Evolutionary conservation across 1,284 basidiomycete species (phyloP).

Genomic region (Laetiporus sulphureus): DNA sequence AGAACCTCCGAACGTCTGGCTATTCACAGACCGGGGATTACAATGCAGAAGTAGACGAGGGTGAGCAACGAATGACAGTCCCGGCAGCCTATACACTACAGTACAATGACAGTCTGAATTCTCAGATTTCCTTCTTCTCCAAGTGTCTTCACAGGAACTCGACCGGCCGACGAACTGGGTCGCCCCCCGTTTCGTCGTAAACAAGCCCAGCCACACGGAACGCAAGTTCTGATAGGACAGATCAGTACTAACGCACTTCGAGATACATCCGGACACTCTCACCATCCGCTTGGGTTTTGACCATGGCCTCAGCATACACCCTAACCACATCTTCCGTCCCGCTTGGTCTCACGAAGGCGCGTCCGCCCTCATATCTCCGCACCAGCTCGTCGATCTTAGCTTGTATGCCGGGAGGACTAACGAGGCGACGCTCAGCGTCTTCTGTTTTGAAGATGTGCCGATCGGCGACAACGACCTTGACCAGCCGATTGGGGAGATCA

Average conservation of each 20-base stretch:
- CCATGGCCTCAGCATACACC: conserved; percentile 91
- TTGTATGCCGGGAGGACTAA: conserved; percentile 79
- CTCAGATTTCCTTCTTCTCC: conserved; percentile 1
- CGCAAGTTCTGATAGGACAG: conserved; percentile 56
- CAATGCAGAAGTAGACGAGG: too few species aligned
- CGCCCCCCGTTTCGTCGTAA: conserved; percentile 74
- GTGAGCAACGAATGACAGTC: too few species aligned
- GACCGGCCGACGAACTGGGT: conserved; percentile 56
- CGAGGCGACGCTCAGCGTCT: conserved; percentile 89
- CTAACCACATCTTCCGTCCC: conserved; percentile 98
- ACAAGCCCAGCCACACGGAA: conserved; percentile 79
- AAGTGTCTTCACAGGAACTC: conserved; percentile 48
- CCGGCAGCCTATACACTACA: background rate
- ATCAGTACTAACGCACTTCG: conserved; percentile 6
- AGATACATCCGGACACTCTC: conserved; percentile 11
- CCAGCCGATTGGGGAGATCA: conserved; percentile 94
- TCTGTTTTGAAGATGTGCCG: conserved; percentile 84
- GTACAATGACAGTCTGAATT: background rate
- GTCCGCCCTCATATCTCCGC: conserved; percentile 74
- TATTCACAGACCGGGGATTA: too few species aligned
- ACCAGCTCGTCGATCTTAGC: conserved; percentile 84
- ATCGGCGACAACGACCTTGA: conserved; percentile 90
- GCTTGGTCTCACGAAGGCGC: conserved; percentile 93
- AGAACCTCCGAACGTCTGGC: too few species aligned
- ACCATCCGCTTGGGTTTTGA: conserved; percentile 79